Evolutionary conservation across 2,329 filamentous ascomycete species (phyloP), one percentile per base, ranked within the genome.

Genomic region (Elsinoe perseae): DNA sequence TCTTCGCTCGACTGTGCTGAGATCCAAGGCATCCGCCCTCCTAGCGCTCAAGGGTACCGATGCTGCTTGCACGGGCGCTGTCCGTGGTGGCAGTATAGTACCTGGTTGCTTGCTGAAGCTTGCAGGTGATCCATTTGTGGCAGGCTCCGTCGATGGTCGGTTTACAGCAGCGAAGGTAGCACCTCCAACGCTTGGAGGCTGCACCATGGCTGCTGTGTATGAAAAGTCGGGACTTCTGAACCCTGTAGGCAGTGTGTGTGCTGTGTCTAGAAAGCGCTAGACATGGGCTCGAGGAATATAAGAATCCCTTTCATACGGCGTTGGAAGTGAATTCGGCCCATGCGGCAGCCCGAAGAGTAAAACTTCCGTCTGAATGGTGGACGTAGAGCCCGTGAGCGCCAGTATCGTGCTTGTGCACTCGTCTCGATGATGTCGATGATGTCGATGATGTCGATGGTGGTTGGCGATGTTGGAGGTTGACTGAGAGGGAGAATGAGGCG

Each of bases 1-100:
- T 70, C 90, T 85, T 66, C 92, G 86, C 75, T 97, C 93, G 59
- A 98, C 93, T 0, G 89, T 95, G 52, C 83, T 83, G 64, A 97
- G 75, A 66, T 97, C 91, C 59, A 98, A 77, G 46, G 89, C 82
- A 58, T 78, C 75, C 38, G 83, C 81, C 64, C 81, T 77, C 62
- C 83, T 79, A 66, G 81, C 81, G 72, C 82, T 85, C 66, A 85
- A 73, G 52, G 83, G 83, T 30, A 80, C 78, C 44, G 69, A 69
- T 38, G 66, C 66, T 53, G 69, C 67, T 40, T 66, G 66, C 28
- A 66, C 64, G 9, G 65, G 62, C 21, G 61, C 64, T 30, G 62
- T 60, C 8, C 60, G 54, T 36, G 57, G 46, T 18, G 61, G 59
- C 21, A 61, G 60, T 28, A 56, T 50, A 12, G 57, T 56, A 16